Evolutionary conservation across 2,329 filamentous ascomycete species (phyloP).

Genomic region (Beauveria bassiana): DNA sequence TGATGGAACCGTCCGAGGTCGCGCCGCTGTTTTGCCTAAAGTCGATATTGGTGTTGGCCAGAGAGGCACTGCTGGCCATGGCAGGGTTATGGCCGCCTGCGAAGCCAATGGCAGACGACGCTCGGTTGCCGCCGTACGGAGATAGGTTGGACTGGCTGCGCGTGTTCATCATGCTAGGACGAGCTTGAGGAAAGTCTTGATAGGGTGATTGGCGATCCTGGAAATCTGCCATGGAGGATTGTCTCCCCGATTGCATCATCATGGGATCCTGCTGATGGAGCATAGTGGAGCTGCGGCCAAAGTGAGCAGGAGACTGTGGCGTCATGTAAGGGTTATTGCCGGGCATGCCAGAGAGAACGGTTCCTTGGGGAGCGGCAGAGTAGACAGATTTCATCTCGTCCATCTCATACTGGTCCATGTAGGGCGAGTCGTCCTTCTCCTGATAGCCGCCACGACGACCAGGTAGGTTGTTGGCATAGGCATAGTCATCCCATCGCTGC

Average conservation of each 20-base stretch:
- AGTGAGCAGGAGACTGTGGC: constrained; percentile 70
- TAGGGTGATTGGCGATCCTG: constrained; percentile 49
- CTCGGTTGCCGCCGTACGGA: constrained; percentile 33
- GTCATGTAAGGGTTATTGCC: constrained; percentile 70
- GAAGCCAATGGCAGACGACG: constrained; percentile 41
- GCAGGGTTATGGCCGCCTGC: constrained; percentile 39
- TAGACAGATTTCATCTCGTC: constrained; percentile 97
- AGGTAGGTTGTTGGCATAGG: constrained; percentile 74
- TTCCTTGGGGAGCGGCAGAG: constrained; percentile 82
- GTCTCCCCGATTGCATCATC: constrained; percentile 49
- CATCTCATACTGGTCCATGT: constrained; percentile 84
- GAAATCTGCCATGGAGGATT: constrained; percentile 56
- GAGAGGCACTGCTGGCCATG: constrained; percentile 38
- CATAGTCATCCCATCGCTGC: constrained; percentile 97
- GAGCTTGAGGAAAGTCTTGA: constrained; percentile 44
- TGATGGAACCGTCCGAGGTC: constrained; percentile 71
- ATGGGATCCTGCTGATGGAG: constrained; percentile 38
- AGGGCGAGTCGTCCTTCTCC: constrained; percentile 58
- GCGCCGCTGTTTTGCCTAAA: constrained; percentile 54
- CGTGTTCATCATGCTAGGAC: constrained; percentile 56
- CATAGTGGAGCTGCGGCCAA: constrained; percentile 44
- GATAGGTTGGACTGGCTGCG: constrained; percentile 41
- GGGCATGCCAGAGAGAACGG: constrained; percentile 78
- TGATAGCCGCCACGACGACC: constrained; percentile 70
- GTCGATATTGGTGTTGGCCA: constrained; percentile 49